Conservation (phyloP, 768 basidiomycete species). For the Tricholoma matsutake region DNA sequence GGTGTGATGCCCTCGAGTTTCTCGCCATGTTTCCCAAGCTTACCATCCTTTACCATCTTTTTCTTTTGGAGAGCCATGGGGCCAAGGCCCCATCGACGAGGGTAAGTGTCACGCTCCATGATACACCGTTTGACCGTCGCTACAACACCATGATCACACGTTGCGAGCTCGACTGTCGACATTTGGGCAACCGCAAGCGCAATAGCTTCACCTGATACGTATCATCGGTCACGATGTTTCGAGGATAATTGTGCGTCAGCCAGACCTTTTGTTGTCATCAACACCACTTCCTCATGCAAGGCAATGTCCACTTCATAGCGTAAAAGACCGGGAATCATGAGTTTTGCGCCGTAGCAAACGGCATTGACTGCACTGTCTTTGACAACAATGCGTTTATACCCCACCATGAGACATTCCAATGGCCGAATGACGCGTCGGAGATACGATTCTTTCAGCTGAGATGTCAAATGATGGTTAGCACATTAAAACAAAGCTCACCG, state of each 20-base stretch:
- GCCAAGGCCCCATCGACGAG: slow-evolving; percentile 97
- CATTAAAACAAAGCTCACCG: slow-evolving; percentile 46
- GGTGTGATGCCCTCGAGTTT: slow-evolving; percentile 87
- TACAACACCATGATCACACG: slow-evolving; percentile 97
- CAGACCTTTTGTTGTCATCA: slow-evolving; percentile 97
- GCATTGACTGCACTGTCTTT: slow-evolving; percentile 99
- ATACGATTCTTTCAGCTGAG: slow-evolving; percentile 74
- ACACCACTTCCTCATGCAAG: slow-evolving; percentile 91
- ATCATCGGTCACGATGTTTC: slow-evolving; percentile 1
- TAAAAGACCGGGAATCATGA: slow-evolving; percentile 98
- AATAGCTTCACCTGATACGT: slow-evolving; percentile 75
- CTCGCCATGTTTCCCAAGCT: slow-evolving; percentile 93
- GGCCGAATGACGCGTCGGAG: slow-evolving; percentile 93
- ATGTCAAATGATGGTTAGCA: slow-evolving; percentile 3
- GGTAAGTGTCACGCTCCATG: slow-evolving; percentile 99
- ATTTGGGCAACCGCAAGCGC: slow-evolving; percentile 95
- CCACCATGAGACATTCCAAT: slow-evolving; percentile 88
- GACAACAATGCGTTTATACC: slow-evolving; percentile 98
- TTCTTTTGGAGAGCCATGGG: slow-evolving; percentile 97
- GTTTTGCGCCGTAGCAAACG: slow-evolving; percentile 98
- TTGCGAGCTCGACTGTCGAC: slow-evolving; percentile 97
- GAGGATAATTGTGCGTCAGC: not conserved
- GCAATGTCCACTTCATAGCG: slow-evolving; percentile 96
- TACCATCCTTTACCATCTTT: slow-evolving; percentile 97
- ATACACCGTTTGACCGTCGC: slow-evolving; percentile 99